Conservation (phyloP, 1,284 basidiomycete species). For the Mycena sp. region DNA sequence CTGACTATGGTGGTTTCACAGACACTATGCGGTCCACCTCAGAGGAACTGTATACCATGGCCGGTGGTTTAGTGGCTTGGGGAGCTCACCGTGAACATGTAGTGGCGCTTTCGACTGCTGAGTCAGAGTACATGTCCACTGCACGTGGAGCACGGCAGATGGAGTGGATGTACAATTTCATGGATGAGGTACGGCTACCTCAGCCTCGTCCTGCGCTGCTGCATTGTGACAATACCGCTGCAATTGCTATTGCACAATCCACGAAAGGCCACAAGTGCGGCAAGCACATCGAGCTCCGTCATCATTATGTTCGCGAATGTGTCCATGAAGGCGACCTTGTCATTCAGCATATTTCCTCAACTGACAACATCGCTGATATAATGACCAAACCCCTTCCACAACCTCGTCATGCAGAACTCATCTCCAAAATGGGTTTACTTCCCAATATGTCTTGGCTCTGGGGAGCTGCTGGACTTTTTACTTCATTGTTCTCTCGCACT, state of each 20-base stretch:
- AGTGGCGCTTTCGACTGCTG: conserved; percentile 46
- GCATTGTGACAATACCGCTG: neutral
- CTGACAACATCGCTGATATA: conserved; percentile 7
- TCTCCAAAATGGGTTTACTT: no score
- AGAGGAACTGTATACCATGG: conserved; percentile 43
- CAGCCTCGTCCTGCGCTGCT: neutral
- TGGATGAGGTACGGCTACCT: neutral
- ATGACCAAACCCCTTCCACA: conserved; percentile 4
- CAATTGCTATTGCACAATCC: neutral
- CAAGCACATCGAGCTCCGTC: neutral
- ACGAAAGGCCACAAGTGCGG: neutral
- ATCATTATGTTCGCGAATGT: neutral
- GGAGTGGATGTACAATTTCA: no score
- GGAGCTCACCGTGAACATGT: conserved; percentile 40
- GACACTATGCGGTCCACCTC: conserved; percentile 40
- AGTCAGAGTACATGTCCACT: no score
- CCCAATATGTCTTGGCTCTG: neutral
- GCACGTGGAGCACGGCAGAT: no score
- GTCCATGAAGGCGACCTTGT: neutral
- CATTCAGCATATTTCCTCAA: neutral
- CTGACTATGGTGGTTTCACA: conserved; percentile 45
- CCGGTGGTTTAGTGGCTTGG: conserved; percentile 43
- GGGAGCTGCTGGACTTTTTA: neutral
- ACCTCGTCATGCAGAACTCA: no score
- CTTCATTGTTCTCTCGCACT: neutral